phyloP scores from a whole-genome alignment of 371 early-diverging fungal species.

The Choanephora cucurbitarum region DNA sequence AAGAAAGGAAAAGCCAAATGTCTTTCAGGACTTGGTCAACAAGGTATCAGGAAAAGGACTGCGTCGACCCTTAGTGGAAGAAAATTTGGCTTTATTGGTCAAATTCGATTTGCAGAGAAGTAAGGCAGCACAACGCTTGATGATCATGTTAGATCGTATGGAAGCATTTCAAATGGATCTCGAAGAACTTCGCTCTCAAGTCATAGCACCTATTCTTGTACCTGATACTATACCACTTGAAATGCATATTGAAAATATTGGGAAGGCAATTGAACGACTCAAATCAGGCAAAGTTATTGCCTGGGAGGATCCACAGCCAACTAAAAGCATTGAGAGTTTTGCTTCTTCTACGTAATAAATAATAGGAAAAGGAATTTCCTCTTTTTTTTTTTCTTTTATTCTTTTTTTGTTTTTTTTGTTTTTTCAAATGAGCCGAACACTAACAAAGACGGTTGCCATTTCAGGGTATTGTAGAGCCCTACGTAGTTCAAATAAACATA shows the following conservation, averaged over 20 bases:
- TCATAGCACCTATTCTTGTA: conserved; percentile 38
- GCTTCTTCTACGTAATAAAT: too few species aligned
- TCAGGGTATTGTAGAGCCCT: too few species aligned
- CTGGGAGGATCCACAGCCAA: conserved; percentile 21
- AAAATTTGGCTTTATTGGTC: conserved; percentile 40
- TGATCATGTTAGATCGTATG: conserved; percentile 43
- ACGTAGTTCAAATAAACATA: too few species aligned
- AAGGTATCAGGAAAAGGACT: conserved; percentile 35
- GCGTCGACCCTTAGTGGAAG: conserved; percentile 33
- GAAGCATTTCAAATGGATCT: conserved; percentile 53
- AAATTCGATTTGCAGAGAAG: conserved; percentile 38
- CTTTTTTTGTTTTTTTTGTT: too few species aligned
- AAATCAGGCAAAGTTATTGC: conserved; percentile 40
- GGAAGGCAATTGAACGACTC: conserved; percentile 46
- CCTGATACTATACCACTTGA: conserved; percentile 45
- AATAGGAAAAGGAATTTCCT: too few species aligned
- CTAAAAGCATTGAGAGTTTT: too few species aligned
- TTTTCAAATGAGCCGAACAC: too few species aligned
- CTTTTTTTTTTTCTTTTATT: too few species aligned
- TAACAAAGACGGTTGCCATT: too few species aligned
- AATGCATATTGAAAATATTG: conserved; percentile 51
- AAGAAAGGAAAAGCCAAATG: conserved; percentile 26
- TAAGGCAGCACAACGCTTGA: conserved; percentile 35
- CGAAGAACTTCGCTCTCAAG: conserved; percentile 49
- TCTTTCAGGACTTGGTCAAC: conserved; percentile 40